Evolutionary conservation across 2,329 filamentous ascomycete species (phyloP), one percentile per base, ranked within the genome.

Genomic region (Colletotrichum lini): DNA sequence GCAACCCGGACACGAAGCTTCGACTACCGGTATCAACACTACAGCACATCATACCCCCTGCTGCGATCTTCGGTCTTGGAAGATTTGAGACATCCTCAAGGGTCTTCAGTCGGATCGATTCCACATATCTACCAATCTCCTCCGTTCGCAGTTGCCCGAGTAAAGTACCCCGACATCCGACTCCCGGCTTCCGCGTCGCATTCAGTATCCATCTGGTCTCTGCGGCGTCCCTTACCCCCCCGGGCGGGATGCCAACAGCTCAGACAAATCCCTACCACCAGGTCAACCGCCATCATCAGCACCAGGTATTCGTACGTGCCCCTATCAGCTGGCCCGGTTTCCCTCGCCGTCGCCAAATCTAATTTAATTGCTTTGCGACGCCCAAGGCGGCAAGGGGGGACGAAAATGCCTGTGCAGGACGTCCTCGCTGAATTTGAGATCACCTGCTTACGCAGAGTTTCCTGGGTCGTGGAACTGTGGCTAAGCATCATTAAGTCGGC

Each of bases 101-200:
- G 63, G n/a, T 50, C n/a, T n/a, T n/a, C 45, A n/a, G 18, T 12
- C 13, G 35, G 47, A 61, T 61, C 40, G 56, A 42, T n/a, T 45
- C 58, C 58, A 50, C 58, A 50, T 40, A 49, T 62, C 47, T 35
- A 30, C 38, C 21, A 8, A 2, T 30, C 10, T 26, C 26, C 16
- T 57, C 35, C 15, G 21, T 50, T 60, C 4, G 16, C 38, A 53
- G 10, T 9, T 50, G 30, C 47, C 18, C 56, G 18, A 15, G 47
- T 21, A 18, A 44, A 58, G 30, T 26, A 44, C 12, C 57, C 30
- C 68, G 64, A 67, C 58, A 63, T 63, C 68, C 58, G 64, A 52
- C 13, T 54, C 44, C 65, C 58, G 57, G 58, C 40, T 71, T 71
- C 68, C 64, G 63, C 35, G 67, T 42, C 63, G 38, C 44, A 26